Conservation (phyloP, 306 rosid genomes). For the Corylus avellana region DNA sequence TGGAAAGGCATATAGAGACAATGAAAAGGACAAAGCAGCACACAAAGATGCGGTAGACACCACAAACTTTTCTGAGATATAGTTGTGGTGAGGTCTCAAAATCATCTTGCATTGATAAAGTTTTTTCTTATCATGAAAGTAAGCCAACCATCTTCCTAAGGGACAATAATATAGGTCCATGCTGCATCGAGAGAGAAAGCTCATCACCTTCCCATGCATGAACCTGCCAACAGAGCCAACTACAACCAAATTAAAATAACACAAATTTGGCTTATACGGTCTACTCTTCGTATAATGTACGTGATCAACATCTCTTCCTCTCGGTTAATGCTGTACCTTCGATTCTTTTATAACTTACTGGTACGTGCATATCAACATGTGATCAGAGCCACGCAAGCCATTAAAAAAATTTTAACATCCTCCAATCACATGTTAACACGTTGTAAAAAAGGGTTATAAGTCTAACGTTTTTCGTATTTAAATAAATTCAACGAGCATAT, state of each 20-base stretch:
- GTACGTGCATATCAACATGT: no score
- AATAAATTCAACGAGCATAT: no score
- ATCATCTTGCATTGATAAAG: conserved; percentile 53
- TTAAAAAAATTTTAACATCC: no score
- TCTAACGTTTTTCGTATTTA: no score
- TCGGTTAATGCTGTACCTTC: no score
- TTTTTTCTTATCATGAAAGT: conserved; percentile 63
- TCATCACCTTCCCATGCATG: conserved; percentile 53
- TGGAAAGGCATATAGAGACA: conserved; percentile 45
- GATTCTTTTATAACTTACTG: no score
- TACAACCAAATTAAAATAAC: conserved; percentile 3
- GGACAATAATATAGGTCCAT: conserved; percentile 48
- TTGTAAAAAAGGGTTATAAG: no score
- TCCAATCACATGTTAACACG: no score
- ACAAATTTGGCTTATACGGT: conserved; percentile 2
- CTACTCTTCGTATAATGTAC: no score
- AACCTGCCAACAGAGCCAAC: conserved; percentile 31
- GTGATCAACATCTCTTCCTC: no score
- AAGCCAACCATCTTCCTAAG: conserved; percentile 35
- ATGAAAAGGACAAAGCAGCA: conserved; percentile 67
- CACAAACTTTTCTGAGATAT: conserved; percentile 35
- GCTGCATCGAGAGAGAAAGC: conserved; percentile 24
- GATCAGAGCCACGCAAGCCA: no score
- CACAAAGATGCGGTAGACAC: conserved; percentile 29
- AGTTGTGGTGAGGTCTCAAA: conserved; percentile 67